A percentile compares a stretch with the other conserved stretches of the same genome.
Evolutionary conservation across 2,329 filamentous ascomycete species (phyloP).

Genomic region (Talaromyces sp.): DNA sequence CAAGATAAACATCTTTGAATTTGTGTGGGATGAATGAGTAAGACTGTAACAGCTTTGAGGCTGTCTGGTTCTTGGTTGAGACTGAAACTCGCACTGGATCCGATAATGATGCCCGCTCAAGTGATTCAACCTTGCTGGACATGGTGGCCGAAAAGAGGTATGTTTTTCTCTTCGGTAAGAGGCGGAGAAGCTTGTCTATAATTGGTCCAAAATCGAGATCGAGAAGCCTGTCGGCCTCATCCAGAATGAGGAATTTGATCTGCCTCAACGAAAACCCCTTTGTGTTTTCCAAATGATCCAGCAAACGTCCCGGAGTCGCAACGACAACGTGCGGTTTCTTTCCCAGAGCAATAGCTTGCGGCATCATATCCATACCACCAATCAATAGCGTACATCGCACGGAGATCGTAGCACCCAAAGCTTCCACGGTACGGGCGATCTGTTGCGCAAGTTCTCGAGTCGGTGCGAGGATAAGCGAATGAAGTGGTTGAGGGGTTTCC

Average conservation of each 20-base stretch:
- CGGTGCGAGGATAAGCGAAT: constrained; percentile 82
- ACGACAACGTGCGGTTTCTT: constrained; percentile 95
- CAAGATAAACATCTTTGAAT: constrained; percentile 84
- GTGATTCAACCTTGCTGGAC: constrained; percentile 83
- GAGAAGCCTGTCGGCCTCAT: constrained; percentile 86
- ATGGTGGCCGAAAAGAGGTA: constrained; percentile 94
- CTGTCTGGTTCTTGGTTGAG: constrained; percentile 84
- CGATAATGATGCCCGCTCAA: constrained; percentile 82
- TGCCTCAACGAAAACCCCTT: constrained; percentile 84
- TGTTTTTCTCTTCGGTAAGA: constrained; percentile 73
- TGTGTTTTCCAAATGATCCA: constrained; percentile 93
- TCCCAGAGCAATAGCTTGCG: constrained; percentile 83
- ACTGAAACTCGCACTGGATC: constrained; percentile 73
- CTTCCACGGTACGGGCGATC: constrained; percentile 82
- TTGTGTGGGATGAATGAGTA: constrained; percentile 83
- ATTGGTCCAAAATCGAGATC: constrained; percentile 93
- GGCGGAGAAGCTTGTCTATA: constrained; percentile 88
- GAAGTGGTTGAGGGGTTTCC: constrained; percentile 78
- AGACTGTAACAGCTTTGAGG: constrained; percentile 78
- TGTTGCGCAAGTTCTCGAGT: constrained; percentile 92
- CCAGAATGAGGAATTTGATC: constrained; percentile 87
- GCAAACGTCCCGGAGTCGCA: constrained; percentile 79
- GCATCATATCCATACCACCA: constrained; percentile 93
- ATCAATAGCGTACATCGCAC: constrained; percentile 82
- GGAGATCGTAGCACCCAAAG: constrained; percentile 77